Base-by-base conservation (phyloP, 148 eudicot genomes). In the Cornus kousa region DNA sequence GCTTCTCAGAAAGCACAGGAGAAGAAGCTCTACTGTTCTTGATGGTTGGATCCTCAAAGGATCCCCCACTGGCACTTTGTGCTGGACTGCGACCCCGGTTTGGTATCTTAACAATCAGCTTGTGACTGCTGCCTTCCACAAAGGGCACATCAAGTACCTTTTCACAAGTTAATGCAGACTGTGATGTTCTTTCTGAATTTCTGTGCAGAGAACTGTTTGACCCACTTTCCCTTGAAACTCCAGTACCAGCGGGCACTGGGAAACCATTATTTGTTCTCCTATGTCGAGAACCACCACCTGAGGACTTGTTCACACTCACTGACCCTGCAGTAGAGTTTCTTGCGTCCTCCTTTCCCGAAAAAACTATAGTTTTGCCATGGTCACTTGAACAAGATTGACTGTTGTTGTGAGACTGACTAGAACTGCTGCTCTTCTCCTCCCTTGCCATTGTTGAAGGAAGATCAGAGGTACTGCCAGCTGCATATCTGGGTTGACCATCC, bases 31-130 rank as follows among this genome's bases (percentile, higher is more conserved):
- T 82, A 71, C 95, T 87, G 76, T 82, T 88, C 82, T 72, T 87
- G 37, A 75, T 74, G 40, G 88, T 80, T 14, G 88, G 76, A 60
- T 90, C 95, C 28, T 90, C 97, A 19, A 82, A 20, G 2, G 87
- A 79, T 48, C 82, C 93, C 33, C 80, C 89, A 75, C 80, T 79
- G 17, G 72, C 83, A 74, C 81, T 84, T 79, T 80, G 95, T 46
- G 88, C 90, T 75, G 97, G 91, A 82, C 90, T 86, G 31, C 90
- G 92, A 17, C 92, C 91, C 24, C 87, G 79, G 74, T 88, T 92
- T 48, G 95, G 88, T 78, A 97, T 83, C 83, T 90, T 92, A 43
- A 97, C 99, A 78, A 92, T 91, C 14, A 97, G 74, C 83, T 94
- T 90, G 78, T 87, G 97, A 72, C 74, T 85, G 85, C 80, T 91